Conservation (phyloP, 768 basidiomycete genomes). For the Lepiota subincarnata region DNA sequence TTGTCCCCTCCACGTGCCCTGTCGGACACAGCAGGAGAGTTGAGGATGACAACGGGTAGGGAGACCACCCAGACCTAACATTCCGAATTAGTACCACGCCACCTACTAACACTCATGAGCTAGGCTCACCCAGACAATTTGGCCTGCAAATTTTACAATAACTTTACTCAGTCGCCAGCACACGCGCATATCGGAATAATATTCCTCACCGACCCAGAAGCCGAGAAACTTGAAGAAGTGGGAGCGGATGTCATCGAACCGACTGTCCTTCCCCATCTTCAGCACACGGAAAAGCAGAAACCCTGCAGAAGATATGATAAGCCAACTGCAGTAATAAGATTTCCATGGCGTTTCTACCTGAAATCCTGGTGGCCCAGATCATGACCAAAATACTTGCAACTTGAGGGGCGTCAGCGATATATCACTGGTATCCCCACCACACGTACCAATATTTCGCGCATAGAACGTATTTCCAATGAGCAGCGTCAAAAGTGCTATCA, state of each 20-base stretch:
- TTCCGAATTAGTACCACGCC: constrained; percentile 40
- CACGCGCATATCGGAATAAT: no score
- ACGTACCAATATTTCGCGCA: constrained; percentile 46
- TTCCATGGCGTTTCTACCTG: constrained; percentile 28
- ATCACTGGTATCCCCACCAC: neutral
- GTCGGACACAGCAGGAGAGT: constrained; percentile 63
- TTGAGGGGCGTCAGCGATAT: constrained; percentile 6
- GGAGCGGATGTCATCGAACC: constrained; percentile 64
- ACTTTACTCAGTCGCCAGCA: neutral
- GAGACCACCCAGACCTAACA: constrained; percentile 67
- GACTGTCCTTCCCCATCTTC: constrained; percentile 59
- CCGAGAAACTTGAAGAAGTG: constrained; percentile 65
- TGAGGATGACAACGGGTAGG: constrained; percentile 59
- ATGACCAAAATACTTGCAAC: constrained; percentile 57
- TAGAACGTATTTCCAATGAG: constrained; percentile 57
- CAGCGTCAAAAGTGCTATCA: constrained; percentile 54
- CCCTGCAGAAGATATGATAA: constrained; percentile 24
- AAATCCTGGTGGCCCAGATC: constrained; percentile 61
- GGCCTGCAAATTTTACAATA: neutral
- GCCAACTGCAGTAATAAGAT: neutral
- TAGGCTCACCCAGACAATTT: constrained; percentile 16
- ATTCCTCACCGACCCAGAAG: constrained; percentile 16
- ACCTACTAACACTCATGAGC: neutral
- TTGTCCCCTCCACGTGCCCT: constrained; percentile 37
- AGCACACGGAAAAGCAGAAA: constrained; percentile 70